Percentiles rank a stretch among this genome's conserved stretches.
phyloP scores from a whole-genome alignment of 2,329 filamentous ascomycete species.

The Ophiostoma montium region DNA sequence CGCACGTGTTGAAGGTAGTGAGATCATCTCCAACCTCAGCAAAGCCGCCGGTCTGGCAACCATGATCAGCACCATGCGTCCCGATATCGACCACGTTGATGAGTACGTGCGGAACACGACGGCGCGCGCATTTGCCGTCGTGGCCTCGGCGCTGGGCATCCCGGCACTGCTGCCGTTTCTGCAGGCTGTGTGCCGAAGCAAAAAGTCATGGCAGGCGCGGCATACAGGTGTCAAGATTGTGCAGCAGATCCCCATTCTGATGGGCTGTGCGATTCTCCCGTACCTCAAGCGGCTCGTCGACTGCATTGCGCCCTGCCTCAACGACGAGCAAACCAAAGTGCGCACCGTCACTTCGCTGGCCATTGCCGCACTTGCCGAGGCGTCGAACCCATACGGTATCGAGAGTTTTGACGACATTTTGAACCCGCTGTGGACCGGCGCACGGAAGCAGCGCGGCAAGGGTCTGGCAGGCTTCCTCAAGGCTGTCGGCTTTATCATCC shows the following conservation, averaged over 20 bases:
- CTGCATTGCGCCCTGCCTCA: constrained; percentile 88
- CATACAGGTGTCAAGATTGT: constrained; percentile 99
- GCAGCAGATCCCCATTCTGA: constrained; percentile 95
- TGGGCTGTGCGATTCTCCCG: constrained; percentile 92
- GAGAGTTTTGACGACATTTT: constrained; percentile 97
- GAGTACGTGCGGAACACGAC: constrained; percentile 98
- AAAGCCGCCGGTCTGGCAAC: constrained; percentile 94
- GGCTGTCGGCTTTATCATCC: constrained; percentile 95
- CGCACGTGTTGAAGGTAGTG: constrained; percentile 89
- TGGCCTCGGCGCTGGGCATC: constrained; percentile 90
- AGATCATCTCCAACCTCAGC: constrained; percentile 95
- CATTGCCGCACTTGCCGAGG: constrained; percentile 88
- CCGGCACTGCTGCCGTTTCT: constrained; percentile 90
- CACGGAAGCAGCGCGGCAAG: constrained; percentile 90
- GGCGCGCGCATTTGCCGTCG: constrained; percentile 89
- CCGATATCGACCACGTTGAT: constrained; percentile 95
- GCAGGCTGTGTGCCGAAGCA: constrained; percentile 88
- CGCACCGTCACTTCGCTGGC: constrained; percentile 90
- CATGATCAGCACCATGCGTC: constrained; percentile 99
- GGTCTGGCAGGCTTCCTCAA: constrained; percentile 92
- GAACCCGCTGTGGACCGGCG: constrained; percentile 93
- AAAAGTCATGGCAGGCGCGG: constrained; percentile 97
- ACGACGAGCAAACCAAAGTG: constrained; percentile 96
- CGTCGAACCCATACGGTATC: constrained; percentile 95
- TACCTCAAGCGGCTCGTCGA: constrained; percentile 94